A percentile compares a stretch with the other conserved stretches of the same genome.
Conservation (phyloP, 768 basidiomycete species). For the Psilocybe cubensis region DNA sequence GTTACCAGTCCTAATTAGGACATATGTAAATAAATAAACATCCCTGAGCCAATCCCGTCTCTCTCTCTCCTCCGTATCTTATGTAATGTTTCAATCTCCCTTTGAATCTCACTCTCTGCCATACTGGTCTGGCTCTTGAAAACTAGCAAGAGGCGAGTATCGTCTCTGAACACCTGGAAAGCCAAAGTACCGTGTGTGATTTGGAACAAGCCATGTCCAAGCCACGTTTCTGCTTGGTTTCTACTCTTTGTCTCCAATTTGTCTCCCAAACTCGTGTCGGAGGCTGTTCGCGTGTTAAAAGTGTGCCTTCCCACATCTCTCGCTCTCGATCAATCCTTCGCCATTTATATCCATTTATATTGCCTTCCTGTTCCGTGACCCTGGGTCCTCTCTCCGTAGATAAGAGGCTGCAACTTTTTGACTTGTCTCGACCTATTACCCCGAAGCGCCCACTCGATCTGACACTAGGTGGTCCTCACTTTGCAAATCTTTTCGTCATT, state of each 20-base stretch:
- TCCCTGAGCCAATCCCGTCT: slow-evolving; percentile 4
- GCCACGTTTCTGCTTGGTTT: slow-evolving; percentile 31
- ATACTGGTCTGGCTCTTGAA: too few relatives aligned
- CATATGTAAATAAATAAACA: slow-evolving; percentile 15
- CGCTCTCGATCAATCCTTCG: slow-evolving; percentile 33
- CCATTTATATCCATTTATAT: slow-evolving; percentile 29
- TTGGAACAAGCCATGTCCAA: slow-evolving; percentile 25
- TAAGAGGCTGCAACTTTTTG: slow-evolving; percentile 29
- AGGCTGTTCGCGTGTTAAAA: slow-evolving; percentile 35
- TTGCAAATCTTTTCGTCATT: slow-evolving; percentile 13
- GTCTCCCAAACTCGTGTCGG: slow-evolving; percentile 31
- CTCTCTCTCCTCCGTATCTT: slow-evolving; percentile 15
- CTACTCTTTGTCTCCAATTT: too few relatives aligned
- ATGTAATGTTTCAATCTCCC: slow-evolving; percentile 7
- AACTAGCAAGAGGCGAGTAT: too few relatives aligned
- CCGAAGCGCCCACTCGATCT: slow-evolving; percentile 26
- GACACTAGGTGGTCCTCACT: slow-evolving; percentile 5
- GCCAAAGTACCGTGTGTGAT: slow-evolving; percentile 8
- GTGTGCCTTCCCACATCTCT: slow-evolving; percentile 32
- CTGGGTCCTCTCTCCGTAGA: slow-evolving; percentile 30
- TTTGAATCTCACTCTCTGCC: neutral
- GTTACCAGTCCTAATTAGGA: slow-evolving; percentile 15
- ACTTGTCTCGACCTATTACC: slow-evolving; percentile 18
- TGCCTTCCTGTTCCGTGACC: slow-evolving; percentile 27
- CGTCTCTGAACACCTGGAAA: neutral